phyloP scores from a whole-genome alignment of 176 grass and related monocot genomes.

The Secale cereale region DNA sequence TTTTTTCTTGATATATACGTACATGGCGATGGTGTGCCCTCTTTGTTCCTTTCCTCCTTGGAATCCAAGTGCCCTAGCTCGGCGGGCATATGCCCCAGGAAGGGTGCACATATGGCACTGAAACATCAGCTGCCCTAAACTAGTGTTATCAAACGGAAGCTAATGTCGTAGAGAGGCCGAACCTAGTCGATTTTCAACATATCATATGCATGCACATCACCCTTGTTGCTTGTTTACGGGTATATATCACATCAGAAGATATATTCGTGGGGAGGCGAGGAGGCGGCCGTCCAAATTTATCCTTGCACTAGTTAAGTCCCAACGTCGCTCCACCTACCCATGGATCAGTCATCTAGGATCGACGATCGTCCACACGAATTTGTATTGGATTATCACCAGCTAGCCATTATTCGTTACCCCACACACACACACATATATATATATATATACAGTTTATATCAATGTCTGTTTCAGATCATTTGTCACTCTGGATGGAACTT shows the following conservation, averaged over 20 bases:
- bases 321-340: not conserved
- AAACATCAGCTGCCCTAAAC: constrained; percentile 8
- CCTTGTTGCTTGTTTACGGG: not conserved
- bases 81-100: constrained; percentile 13
- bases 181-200: not conserved
- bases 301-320: not conserved
- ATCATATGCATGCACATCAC: not conserved
- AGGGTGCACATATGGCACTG: not conserved
- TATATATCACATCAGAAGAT: not conserved
- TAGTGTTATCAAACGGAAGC: not conserved
- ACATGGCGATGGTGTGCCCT: not conserved
- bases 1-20: not conserved
- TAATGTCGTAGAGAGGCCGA: not conserved
- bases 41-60: not conserved
- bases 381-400: not conserved
- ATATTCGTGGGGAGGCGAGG: not conserved
- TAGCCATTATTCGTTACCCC: not conserved
- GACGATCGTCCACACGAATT: constrained; percentile 5
- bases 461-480: not conserved
- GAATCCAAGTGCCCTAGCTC: not conserved
- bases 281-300: constrained; percentile 20
- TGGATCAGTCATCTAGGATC: not conserved
- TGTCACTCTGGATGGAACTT: not conserved
- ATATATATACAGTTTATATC: too few species aligned
- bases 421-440: too few species aligned